phyloP scores from a whole-genome alignment of 2,329 filamentous ascomycete genomes.

The Xylariaceae sp. region DNA sequence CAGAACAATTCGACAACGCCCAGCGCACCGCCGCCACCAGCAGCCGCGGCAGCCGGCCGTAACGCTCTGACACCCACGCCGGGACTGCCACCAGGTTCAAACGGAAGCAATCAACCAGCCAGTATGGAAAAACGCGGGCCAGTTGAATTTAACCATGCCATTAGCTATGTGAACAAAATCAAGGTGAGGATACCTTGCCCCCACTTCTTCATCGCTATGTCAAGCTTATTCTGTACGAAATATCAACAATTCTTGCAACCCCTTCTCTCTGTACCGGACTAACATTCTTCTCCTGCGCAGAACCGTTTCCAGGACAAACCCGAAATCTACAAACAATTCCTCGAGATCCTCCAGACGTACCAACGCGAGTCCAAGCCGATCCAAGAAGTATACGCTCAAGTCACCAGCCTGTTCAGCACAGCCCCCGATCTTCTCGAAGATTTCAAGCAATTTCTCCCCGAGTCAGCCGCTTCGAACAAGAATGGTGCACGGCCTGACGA shows the following conservation, averaged over 20 bases:
- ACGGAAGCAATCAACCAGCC: conserved; percentile 56
- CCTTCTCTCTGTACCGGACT: conserved; percentile 2
- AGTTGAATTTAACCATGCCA: conserved; percentile 98
- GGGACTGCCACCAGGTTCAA: conserved; percentile 52
- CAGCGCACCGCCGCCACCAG: conserved; percentile 37
- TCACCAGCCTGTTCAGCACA: conserved; percentile 87
- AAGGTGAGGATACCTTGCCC: conserved; percentile 60
- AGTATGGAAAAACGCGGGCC: conserved; percentile 81
- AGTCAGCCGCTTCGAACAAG: conserved; percentile 66
- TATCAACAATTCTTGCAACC: conserved; percentile 9
- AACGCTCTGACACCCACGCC: conserved; percentile 60
- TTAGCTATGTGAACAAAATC: conserved; percentile 99
- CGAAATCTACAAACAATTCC: conserved; percentile 98
- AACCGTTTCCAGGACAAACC: conserved; percentile 96
- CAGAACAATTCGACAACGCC: conserved; percentile 37
- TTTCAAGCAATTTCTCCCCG: conserved; percentile 96
- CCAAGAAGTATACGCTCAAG: conserved; percentile 95
- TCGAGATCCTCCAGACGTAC: conserved; percentile 97
- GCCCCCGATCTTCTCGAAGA: conserved; percentile 94
- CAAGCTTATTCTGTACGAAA: conserved; percentile 19
- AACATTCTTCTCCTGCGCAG: conserved; percentile 42
- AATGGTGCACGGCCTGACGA: conserved; percentile 60
- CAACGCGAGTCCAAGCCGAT: conserved; percentile 98
- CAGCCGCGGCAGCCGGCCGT: conserved; percentile 28
- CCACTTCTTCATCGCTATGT: conserved; percentile 17